Percentiles rank a stretch among this genome's conserved stretches.
Evolutionary conservation across 345 rosid species (phyloP).

Genomic region (Excoecaria agallocha): DNA sequence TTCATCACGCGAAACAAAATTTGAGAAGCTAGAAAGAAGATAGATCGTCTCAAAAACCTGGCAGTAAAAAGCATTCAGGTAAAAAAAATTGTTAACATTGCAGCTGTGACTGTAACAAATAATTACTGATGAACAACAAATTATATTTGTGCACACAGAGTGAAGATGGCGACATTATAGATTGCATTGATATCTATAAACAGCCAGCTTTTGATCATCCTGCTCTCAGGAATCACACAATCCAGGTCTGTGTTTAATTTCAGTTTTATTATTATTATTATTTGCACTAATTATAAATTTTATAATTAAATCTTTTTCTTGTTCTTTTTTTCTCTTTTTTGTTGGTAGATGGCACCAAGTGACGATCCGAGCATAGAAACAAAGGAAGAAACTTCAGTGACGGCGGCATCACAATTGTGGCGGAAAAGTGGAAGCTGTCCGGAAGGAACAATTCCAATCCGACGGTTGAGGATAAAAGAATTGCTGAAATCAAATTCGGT

Average conservation of each 20-base stretch:
- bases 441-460: slow-evolving; percentile 44
- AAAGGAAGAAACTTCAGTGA: background rate
- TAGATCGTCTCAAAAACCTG: slow-evolving; percentile 9
- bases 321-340: no score
- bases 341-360: slow-evolving; percentile 39
- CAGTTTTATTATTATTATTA: no score
- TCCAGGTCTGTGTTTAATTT: slow-evolving; percentile 34
- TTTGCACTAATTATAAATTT: no score
- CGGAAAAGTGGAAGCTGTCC: slow-evolving; percentile 49
- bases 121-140: background rate
- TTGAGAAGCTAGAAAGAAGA: slow-evolving; percentile 5
- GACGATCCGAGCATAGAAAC: slow-evolving; percentile 19
- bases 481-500: slow-evolving; percentile 4
- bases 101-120: background rate
- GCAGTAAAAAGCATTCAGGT: slow-evolving; percentile 45
- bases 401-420: slow-evolving; percentile 39
- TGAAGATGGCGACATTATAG: slow-evolving; percentile 52
- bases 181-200: slow-evolving; percentile 48
- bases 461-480: slow-evolving; percentile 20
- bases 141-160: slow-evolving; percentile 28
- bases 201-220: slow-evolving; percentile 56
- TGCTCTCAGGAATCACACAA: slow-evolving; percentile 40
- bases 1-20: slow-evolving; percentile 1
- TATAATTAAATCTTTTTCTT: no score
- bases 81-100: background rate